These are phyloP conservation scores for Diaporthe helianthi DNA, from an alignment of 2,329 filamentous ascomycete genomes.

Conservation along the genomic window DNA sequence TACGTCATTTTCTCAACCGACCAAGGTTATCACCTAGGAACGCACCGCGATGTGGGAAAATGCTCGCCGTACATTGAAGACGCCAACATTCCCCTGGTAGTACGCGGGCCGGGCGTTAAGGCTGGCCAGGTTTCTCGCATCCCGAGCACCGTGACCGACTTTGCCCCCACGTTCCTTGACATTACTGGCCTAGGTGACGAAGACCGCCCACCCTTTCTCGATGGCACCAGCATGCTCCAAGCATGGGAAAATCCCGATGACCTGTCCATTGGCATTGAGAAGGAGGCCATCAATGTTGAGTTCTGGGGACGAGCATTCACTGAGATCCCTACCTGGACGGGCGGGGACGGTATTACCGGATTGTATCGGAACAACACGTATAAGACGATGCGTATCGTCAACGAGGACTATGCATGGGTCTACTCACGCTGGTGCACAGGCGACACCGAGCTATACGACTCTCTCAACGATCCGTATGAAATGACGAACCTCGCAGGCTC, in stretches of 20 bases:
- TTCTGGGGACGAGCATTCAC: constrained; percentile 56
- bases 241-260: constrained; percentile 34
- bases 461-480: constrained; percentile 59
- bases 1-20: constrained; percentile 20
- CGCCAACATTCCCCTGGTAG: constrained; percentile 64
- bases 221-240: constrained; percentile 55
- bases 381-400: constrained; percentile 62
- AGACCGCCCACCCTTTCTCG: constrained; percentile 60
- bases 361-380: constrained; percentile 59
- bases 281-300: constrained; percentile 66
- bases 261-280: constrained; percentile 37
- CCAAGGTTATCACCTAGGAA: constrained; percentile 1
- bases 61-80: constrained; percentile 64
- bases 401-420: constrained; percentile 62
- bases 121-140: constrained; percentile 49
- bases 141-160: constrained; percentile 67
- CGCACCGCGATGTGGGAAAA: constrained; percentile 46
- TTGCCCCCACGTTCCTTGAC: constrained; percentile 65
- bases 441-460: constrained; percentile 70
- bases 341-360: constrained; percentile 36
- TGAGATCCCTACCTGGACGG: constrained; percentile 41
- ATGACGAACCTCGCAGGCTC: constrained; percentile 52
- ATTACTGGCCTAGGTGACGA: constrained; percentile 46
- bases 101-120: constrained; percentile 64
- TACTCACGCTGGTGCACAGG: constrained; percentile 74